These are phyloP conservation scores for Hypoxylon sp. DNA, from an alignment of 2,329 filamentous ascomycete species.

Conservation along the genomic window DNA sequence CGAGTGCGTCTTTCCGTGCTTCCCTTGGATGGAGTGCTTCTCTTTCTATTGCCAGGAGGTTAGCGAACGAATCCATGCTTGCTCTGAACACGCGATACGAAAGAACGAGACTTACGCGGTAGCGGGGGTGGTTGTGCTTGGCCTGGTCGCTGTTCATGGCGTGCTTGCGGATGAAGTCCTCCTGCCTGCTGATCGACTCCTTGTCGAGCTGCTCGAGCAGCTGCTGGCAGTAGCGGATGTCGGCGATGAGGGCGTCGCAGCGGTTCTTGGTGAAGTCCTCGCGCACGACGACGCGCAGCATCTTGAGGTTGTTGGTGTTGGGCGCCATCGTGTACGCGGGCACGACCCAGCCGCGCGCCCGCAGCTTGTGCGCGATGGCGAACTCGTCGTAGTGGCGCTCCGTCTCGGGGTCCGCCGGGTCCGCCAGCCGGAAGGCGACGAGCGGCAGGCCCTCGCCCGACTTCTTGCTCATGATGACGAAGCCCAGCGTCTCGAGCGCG, in stretches of 20 bases:
- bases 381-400: conserved; percentile 76
- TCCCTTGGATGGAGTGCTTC: conserved; percentile 86
- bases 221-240: conserved; percentile 79
- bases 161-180: conserved; percentile 69
- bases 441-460: conserved; percentile 82
- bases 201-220: conserved; percentile 78
- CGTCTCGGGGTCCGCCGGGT: conserved; percentile 55
- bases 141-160: conserved; percentile 60
- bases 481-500: conserved; percentile 76
- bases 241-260: conserved; percentile 78
- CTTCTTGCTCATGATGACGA: conserved; percentile 86
- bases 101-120: conserved; percentile 52
- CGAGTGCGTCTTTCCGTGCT: conserved; percentile 88
- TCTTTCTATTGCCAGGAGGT: conserved; percentile 62
- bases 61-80: conserved; percentile 1
- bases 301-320: conserved; percentile 81
- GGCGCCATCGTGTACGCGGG: conserved; percentile 98
- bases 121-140: conserved; percentile 60
- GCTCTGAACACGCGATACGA: neutral
- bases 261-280: conserved; percentile 88
- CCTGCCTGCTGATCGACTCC: conserved; percentile 72
- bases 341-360: conserved; percentile 89
- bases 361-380: conserved; percentile 81
- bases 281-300: conserved; percentile 90
- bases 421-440: conserved; percentile 80